Conservation (phyloP, 257 asterid species). For the Mentha longifolia region DNA sequence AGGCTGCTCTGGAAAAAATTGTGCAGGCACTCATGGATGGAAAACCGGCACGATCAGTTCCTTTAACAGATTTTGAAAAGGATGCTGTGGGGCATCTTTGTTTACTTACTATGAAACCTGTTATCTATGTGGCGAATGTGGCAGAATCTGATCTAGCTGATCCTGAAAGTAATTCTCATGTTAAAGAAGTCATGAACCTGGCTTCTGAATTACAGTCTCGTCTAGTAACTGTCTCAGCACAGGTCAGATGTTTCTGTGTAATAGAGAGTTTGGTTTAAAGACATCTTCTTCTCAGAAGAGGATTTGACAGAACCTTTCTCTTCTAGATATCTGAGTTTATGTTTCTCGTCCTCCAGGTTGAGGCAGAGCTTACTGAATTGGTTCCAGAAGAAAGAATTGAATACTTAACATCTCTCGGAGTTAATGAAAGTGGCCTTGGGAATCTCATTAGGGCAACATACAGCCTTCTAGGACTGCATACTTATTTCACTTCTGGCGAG, state of each 20-base stretch:
- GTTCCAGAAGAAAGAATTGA: slow-evolving; percentile 89
- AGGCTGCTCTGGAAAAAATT: slow-evolving; percentile 80
- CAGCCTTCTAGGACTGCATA: slow-evolving; percentile 82
- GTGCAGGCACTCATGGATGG: slow-evolving; percentile 81
- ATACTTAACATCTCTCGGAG: slow-evolving; percentile 89
- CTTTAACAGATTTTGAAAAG: slow-evolving; percentile 74
- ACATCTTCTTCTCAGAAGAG: slow-evolving; percentile 11
- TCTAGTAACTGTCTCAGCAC: slow-evolving; percentile 89
- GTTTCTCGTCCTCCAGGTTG: slow-evolving; percentile 62
- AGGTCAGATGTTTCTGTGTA: slow-evolving; percentile 56
- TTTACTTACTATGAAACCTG: slow-evolving; percentile 94
- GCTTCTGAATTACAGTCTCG: slow-evolving; percentile 90
- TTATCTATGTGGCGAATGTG: slow-evolving; percentile 92
- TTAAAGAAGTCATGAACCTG: slow-evolving; percentile 70
- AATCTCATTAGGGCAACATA: slow-evolving; percentile 91
- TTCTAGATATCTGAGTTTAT: slow-evolving; percentile 21
- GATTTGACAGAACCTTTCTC: slow-evolving; percentile 25
- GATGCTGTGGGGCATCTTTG: slow-evolving; percentile 88
- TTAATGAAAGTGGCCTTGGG: slow-evolving; percentile 86
- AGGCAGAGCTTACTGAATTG: slow-evolving; percentile 94
- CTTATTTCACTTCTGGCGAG: slow-evolving; percentile 98
- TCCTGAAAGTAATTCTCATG: slow-evolving; percentile 72
- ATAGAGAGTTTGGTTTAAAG: slow-evolving; percentile 14
- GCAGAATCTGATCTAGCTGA: slow-evolving; percentile 95
- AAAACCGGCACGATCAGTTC: slow-evolving; percentile 92